Evolutionary conservation across 1,284 basidiomycete genomes (phyloP), one percentile per base, ranked within the genome.

Genomic region (Heterobasidion occidentale): DNA sequence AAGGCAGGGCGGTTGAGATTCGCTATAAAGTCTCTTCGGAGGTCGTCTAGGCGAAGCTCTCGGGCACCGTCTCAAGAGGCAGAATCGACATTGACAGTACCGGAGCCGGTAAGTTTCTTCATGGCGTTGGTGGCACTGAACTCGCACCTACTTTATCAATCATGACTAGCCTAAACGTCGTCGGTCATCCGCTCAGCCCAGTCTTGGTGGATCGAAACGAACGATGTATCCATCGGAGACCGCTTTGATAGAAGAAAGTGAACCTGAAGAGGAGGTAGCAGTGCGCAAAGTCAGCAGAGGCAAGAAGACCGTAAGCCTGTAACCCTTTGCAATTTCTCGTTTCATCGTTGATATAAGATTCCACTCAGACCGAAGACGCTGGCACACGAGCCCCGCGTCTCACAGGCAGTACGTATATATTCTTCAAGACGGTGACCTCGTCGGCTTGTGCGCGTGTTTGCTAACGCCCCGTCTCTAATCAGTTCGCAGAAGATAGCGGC

Each of bases 161-260:
- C 36, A 35, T 53, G 46, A 44, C 46, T 58, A 84, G 81, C 71
- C 78, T 19, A 86, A 85, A 64, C 78, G 83, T 53, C 75, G 83
- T 51, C 74, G 82, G 61, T 79, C 81, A 9, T 87, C 88, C 27
- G 88, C 88, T 2, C 84, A 89, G 62, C 88, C 88, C 2, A 74
- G 70, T 44, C 71, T 88, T 46, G 81, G 83, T 55, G 78, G 78
- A 12, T 74, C 79, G 1, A 74, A 74, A 45, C 72, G 66, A 47
- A 70, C 52, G 69, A 56, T 63, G 45, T 64, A 66, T 52, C 66
- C 70, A 0, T 62, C 68, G 34, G 74, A 80, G 55, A 75, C 80
- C 11, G 65, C 72, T 11, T 63, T 91, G 1, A 66, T 76, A 7
- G 88, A 91, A 70, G 88, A 90, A 68, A 92, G 89, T 59, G 90